Percentiles rank a stretch among this genome's conserved stretches.
phyloP scores from a whole-genome alignment of 441 rosid species.

The Isatis lusitanica region DNA sequence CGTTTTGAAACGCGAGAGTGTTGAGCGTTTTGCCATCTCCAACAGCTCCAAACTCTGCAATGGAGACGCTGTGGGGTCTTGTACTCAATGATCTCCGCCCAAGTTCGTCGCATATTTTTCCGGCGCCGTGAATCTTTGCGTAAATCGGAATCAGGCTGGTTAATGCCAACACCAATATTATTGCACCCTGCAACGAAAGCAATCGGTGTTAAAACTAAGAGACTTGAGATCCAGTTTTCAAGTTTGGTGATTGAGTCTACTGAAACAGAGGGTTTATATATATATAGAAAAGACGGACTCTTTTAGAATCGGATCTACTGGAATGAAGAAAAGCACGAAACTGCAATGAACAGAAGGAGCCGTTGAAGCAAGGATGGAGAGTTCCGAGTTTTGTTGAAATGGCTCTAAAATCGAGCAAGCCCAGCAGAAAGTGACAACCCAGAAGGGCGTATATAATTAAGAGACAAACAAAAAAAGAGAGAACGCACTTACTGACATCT shows the following conservation, averaged over 20 bases:
- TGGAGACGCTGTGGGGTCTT: conserved; percentile 45
- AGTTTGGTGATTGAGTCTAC: background rate
- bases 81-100: conserved; percentile 23
- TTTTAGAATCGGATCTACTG: background rate
- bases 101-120: conserved; percentile 35
- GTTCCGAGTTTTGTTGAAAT: background rate
- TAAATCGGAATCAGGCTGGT: conserved; percentile 16
- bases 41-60: conserved; percentile 40
- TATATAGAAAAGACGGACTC: no score
- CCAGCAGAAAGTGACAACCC: conserved; percentile 1
- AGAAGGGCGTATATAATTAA: conserved; percentile 15
- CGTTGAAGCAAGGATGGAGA: background rate
- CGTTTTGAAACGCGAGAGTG: conserved; percentile 43
- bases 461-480: conserved; percentile 15
- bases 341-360: background rate
- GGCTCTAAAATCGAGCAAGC: background rate
- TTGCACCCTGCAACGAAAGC: conserved; percentile 2
- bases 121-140: conserved; percentile 10
- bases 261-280: background rate
- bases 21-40: conserved; percentile 44
- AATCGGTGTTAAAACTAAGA: background rate
- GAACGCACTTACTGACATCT: conserved; percentile 45
- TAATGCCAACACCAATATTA: conserved; percentile 19
- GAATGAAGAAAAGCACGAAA: background rate
- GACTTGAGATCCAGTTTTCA: conserved; percentile 7